These are phyloP conservation scores for Glycine latifolia DNA, from an alignment of 306 rosid species.

Conservation along the genomic window DNA sequence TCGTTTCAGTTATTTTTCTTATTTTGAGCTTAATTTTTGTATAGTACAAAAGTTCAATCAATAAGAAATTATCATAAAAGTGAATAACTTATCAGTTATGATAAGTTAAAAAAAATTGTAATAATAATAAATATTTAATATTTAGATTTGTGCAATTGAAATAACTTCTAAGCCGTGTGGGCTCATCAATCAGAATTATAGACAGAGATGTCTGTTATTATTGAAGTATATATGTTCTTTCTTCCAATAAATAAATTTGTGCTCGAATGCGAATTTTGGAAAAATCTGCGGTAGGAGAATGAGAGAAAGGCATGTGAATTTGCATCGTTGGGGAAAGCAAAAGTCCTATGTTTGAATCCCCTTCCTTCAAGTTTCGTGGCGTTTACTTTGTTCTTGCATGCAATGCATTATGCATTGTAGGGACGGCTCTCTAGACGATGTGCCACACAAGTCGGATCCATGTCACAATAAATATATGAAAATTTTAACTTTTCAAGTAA, in stretches of 20 bases:
- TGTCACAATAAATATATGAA: constrained; percentile 20
- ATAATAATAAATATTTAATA: too few species aligned
- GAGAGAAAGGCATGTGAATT: constrained; percentile 57
- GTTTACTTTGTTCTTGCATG: constrained; percentile 72
- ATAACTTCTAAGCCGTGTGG: neutral
- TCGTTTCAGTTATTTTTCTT: neutral
- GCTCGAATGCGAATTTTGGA: neutral
- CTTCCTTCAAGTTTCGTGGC: constrained; percentile 59
- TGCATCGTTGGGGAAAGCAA: constrained; percentile 50
- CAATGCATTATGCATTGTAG: constrained; percentile 43
- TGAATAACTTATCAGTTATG: too few species aligned
- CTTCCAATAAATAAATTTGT: neutral
- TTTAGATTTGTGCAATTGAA: neutral
- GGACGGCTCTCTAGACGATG: constrained; percentile 57
- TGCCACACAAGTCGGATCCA: constrained; percentile 53
- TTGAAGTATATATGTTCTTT: constrained; percentile 36
- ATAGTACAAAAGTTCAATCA: neutral
- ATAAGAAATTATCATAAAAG: too few species aligned
- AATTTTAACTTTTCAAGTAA: neutral
- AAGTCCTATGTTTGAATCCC: constrained; percentile 15
- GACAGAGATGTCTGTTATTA: constrained; percentile 45
- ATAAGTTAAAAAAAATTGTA: too few species aligned
- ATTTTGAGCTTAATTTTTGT: neutral
- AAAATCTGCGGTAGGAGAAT: constrained; percentile 20
- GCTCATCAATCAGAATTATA: neutral